phyloP scores from a whole-genome alignment of 768 basidiomycete species.

The Russula compacta region DNA sequence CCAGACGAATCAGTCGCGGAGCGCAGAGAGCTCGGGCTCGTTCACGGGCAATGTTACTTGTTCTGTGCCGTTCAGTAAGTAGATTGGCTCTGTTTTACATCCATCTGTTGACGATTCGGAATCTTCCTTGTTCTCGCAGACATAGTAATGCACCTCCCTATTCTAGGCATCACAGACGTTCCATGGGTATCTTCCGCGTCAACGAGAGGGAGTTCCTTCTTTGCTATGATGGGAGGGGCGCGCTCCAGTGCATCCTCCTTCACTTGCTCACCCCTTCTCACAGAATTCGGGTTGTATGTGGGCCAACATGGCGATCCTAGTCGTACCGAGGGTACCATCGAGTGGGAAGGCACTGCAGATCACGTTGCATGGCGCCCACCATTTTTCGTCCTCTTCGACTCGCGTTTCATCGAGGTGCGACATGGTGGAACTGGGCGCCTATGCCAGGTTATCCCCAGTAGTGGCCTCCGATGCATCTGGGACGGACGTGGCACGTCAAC shows the following conservation, averaged over 20 bases:
- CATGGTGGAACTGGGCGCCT: conserved; percentile 74
- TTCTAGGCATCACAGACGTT: too few species aligned
- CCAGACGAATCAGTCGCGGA: conserved; percentile 46
- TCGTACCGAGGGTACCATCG: conserved; percentile 60
- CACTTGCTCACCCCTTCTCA: conserved; percentile 1
- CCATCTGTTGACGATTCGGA: conserved; percentile 6
- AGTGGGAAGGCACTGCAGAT: conserved; percentile 92
- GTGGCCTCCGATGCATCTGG: conserved; percentile 81
- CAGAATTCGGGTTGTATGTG: conserved; percentile 89
- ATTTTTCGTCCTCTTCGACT: conserved; percentile 80
- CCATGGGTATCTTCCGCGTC: conserved; percentile 82
- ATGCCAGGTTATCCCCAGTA: conserved; percentile 73
- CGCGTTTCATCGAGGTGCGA: conserved; percentile 84
- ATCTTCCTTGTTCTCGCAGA: too few species aligned
- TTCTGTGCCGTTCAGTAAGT: conserved; percentile 81
- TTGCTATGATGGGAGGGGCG: conserved; percentile 68
- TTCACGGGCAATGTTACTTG: conserved; percentile 86
- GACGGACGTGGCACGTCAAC: conserved; percentile 56
- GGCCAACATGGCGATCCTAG: conserved; percentile 87
- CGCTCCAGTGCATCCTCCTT: neutral
- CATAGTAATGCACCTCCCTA: too few species aligned
- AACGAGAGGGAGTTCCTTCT: conserved; percentile 84
- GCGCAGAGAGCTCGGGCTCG: conserved; percentile 53
- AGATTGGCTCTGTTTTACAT: neutral
- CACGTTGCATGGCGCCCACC: conserved; percentile 84